phyloP scores from a whole-genome alignment of 108 stramenopile genomes.

The Conticribra guillardii region DNA sequence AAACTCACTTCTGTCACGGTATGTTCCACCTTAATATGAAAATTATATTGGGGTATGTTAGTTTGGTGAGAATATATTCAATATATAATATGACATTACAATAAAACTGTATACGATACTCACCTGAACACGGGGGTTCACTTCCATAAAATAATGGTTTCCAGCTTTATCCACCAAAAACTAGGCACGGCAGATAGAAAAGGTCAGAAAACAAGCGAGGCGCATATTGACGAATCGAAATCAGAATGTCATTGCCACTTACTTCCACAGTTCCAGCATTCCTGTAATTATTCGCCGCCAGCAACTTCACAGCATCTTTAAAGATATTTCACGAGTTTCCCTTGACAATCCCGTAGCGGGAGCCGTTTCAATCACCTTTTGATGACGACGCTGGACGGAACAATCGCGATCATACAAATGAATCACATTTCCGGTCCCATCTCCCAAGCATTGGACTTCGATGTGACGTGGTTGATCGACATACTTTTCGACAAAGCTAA shows the following conservation, averaged over 20 bases:
- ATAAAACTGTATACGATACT: too few species aligned
- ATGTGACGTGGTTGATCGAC: conserved; percentile 94
- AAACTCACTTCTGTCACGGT: conserved; percentile 95
- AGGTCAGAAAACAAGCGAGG: too few species aligned
- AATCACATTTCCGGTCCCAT: conserved; percentile 91
- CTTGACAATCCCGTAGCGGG: conserved; percentile 83
- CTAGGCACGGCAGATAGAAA: too few species aligned
- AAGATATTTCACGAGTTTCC: conserved; percentile 76
- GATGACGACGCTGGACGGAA: conserved; percentile 97
- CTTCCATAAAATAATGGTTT: conserved; percentile 93
- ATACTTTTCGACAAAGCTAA: conserved; percentile 94
- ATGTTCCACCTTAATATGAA: conserved; percentile 66
- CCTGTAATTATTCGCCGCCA: conserved; percentile 81
- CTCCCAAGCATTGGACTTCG: conserved; percentile 96
- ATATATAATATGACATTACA: too few species aligned
- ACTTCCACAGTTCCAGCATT: conserved; percentile 96
- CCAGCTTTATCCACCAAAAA: conserved; percentile 94
- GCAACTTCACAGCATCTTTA: conserved; percentile 75
- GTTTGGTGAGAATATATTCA: not conserved
- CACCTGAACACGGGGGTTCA: conserved; percentile 80
- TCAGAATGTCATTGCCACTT: too few species aligned
- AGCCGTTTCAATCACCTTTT: conserved; percentile 96
- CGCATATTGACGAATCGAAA: too few species aligned
- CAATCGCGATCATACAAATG: conserved; percentile 97
- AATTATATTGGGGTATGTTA: not conserved